Percentiles rank a stretch among this genome's conserved stretches.
phyloP scores from a whole-genome alignment of 2,329 filamentous ascomycete species.

The Penicillium sp. region DNA sequence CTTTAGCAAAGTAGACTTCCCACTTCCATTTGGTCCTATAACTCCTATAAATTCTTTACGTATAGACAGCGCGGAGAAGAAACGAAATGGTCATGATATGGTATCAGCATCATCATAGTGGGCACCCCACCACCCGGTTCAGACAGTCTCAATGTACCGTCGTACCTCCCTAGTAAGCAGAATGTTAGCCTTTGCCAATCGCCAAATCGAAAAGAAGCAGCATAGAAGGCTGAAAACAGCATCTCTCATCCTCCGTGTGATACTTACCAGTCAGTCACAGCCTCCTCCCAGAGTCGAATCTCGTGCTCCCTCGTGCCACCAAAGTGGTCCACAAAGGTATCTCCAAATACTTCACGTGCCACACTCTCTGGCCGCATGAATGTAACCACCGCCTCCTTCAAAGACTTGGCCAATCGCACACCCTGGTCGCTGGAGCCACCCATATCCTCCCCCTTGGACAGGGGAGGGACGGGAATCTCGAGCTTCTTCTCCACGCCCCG shows the following conservation, averaged over 20 bases:
- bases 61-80: neutral
- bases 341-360: constrained; percentile 90
- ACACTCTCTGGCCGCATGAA: constrained; percentile 80
- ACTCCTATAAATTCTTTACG: no score
- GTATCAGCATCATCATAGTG: neutral
- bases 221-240: neutral
- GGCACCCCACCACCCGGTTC: neutral
- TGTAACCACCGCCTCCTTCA: constrained; percentile 78
- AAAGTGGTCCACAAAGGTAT: constrained; percentile 95
- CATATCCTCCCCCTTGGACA: constrained; percentile 82
- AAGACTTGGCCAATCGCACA: constrained; percentile 74
- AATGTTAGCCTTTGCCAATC: neutral
- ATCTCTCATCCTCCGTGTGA: neutral
- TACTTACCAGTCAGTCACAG: constrained; percentile 92
- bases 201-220: neutral
- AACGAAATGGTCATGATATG: neutral
- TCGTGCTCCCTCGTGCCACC: constrained; percentile 92
- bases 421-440: constrained; percentile 72
- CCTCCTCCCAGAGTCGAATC: constrained; percentile 87
- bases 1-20: no score
- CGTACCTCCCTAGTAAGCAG: constrained; percentile 64
- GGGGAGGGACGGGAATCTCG: constrained; percentile 75
- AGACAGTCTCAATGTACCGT: constrained; percentile 78
- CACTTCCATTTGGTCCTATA: no score
- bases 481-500: constrained; percentile 91